Conservation (phyloP, 176 grass and related monocot genomes). For the Oryza meyeriana region DNA sequence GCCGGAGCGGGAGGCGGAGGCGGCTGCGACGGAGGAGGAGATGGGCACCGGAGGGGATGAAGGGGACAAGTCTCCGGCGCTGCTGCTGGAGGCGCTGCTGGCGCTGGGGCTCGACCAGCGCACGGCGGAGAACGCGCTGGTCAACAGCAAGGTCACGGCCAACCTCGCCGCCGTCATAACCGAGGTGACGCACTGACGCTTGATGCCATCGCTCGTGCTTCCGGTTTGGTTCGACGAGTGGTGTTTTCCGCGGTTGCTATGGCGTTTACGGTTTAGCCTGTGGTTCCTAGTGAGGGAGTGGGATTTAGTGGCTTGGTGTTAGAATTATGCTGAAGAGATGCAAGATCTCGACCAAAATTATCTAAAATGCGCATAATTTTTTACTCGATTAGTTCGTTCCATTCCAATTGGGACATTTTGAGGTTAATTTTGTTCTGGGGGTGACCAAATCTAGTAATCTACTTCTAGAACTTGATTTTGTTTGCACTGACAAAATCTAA, state of each 20-base stretch:
- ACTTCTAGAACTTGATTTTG: neutral
- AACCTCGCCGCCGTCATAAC: constrained; percentile 76
- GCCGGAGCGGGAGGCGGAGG: neutral
- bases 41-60: constrained; percentile 28
- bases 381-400: neutral
- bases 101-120: constrained; percentile 78
- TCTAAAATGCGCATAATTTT: neutral
- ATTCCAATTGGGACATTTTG: neutral
- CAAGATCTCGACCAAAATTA: neutral
- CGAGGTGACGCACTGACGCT: constrained; percentile 32
- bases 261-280: neutral
- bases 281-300: neutral
- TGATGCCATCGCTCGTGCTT: neutral
- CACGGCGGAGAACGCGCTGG: constrained; percentile 81
- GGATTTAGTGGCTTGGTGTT: neutral
- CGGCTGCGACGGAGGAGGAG: neutral
- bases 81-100: constrained; percentile 56
- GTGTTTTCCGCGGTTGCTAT: neutral
- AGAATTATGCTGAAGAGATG: neutral
- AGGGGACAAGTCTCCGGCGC: constrained; percentile 14
- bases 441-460: neutral
- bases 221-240: neutral
- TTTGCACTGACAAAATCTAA: neutral
- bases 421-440: neutral
- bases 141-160: constrained; percentile 76